Percentiles rank a stretch among this genome's conserved stretches.
phyloP scores from a whole-genome alignment of 331 rosid species.

The Malus hybrid region DNA sequence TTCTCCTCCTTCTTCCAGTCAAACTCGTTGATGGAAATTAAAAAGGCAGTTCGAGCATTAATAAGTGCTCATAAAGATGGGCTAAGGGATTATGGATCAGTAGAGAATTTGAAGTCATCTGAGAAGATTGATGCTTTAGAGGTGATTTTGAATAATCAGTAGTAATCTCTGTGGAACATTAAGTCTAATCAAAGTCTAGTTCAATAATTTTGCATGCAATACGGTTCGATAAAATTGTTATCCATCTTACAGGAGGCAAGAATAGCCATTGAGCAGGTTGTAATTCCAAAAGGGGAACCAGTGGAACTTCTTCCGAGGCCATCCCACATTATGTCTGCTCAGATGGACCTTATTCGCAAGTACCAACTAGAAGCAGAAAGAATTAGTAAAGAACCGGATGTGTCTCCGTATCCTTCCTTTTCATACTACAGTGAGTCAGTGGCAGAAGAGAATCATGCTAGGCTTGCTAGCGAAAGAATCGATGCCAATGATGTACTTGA shows the following conservation, averaged over 20 bases:
- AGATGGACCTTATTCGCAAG: slow-evolving; percentile 53
- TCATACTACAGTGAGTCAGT: slow-evolving; percentile 6
- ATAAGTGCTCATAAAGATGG: slow-evolving; percentile 65
- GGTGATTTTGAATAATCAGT: slow-evolving; percentile 27
- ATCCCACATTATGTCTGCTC: slow-evolving; percentile 48
- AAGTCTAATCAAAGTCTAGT: neutral
- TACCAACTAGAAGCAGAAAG: slow-evolving; percentile 58
- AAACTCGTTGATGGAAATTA: slow-evolving; percentile 66
- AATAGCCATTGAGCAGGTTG: slow-evolving; percentile 72
- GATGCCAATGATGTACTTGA: slow-evolving; percentile 30
- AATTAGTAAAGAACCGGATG: slow-evolving; percentile 31
- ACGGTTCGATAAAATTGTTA: neutral
- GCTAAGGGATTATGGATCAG: slow-evolving; percentile 43
- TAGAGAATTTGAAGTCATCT: slow-evolving; percentile 40
- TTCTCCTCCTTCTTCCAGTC: slow-evolving; percentile 35
- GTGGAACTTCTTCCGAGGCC: slow-evolving; percentile 84
- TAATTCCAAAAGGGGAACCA: slow-evolving; percentile 66
- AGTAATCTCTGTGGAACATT: neutral
- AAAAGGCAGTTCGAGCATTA: slow-evolving; percentile 64
- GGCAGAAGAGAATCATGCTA: slow-evolving; percentile 15
- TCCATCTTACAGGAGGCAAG: slow-evolving; percentile 73
- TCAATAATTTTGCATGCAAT: neutral
- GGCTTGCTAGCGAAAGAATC: slow-evolving; percentile 1
- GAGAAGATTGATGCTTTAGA: slow-evolving; percentile 85
- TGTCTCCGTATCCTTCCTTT: slow-evolving; percentile 62